phyloP scores from a whole-genome alignment of 257 asterid genomes.

The Osmanthus fragrans region DNA sequence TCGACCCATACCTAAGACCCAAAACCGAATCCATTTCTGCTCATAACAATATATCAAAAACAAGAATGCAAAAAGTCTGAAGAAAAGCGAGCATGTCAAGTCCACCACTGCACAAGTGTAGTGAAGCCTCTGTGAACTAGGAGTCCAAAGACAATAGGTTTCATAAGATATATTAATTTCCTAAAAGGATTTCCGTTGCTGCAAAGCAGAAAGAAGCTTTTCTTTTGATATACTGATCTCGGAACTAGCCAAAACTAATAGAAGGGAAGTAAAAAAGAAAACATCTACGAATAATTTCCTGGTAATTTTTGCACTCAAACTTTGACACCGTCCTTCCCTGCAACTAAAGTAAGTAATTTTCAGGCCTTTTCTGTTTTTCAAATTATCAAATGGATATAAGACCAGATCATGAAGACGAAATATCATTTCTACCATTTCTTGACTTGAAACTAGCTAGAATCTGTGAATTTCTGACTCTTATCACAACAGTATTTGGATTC shows the following conservation, averaged over 20 bases:
- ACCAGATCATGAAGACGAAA: neutral
- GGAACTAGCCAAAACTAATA: neutral
- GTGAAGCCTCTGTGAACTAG: neutral
- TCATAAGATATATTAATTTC: too few relatives aligned
- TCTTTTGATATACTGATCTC: neutral
- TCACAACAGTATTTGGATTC: neutral
- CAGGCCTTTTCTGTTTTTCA: neutral
- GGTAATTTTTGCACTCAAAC: neutral
- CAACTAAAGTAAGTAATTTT: neutral
- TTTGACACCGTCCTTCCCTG: neutral
- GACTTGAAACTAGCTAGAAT: neutral
- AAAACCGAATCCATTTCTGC: neutral
- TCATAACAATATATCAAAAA: neutral
- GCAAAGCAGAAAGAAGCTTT: neutral
- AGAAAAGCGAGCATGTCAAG: neutral
- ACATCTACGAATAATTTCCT: neutral
- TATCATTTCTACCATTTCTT: conserved; percentile 8
- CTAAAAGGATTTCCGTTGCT: neutral
- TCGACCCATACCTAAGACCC: neutral
- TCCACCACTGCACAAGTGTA: neutral
- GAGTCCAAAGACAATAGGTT: neutral
- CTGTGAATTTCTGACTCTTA: neutral
- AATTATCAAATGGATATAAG: neutral
- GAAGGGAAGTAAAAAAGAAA: neutral
- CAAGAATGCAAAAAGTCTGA: too few relatives aligned